Evolutionary conservation across 177 flowering plant genomes (phyloP).

Genomic region (Vitis hybrid): DNA sequence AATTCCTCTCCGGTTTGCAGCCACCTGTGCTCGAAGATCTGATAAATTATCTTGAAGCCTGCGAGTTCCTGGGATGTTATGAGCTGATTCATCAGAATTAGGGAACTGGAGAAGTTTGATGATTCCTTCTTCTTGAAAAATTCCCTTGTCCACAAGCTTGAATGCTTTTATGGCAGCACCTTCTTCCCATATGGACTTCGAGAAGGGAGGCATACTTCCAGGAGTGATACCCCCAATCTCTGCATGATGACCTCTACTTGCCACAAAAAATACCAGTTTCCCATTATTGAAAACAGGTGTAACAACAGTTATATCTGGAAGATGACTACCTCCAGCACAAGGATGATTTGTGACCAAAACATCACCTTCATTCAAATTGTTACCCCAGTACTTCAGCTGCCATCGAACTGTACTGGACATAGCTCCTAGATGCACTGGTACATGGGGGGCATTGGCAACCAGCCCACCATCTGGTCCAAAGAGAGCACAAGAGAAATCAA

Average conservation of each 20-base stretch:
- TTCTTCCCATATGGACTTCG: conserved; percentile 93
- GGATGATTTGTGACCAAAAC: conserved; percentile 97
- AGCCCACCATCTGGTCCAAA: conserved; percentile 96
- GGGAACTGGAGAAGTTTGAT: conserved; percentile 71
- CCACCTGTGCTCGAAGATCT: conserved; percentile 96
- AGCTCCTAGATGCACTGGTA: conserved; percentile 97
- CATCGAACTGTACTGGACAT: conserved; percentile 97
- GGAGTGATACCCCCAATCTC: conserved; percentile 98
- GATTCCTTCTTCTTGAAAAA: conserved; percentile 94
- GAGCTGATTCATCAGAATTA: conserved; percentile 43
- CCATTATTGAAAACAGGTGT: conserved; percentile 89
- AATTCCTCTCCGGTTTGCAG: conserved; percentile 98
- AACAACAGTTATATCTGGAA: conserved; percentile 94
- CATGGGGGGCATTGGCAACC: conserved; percentile 99
- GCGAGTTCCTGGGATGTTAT: conserved; percentile 84
- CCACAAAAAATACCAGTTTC: conserved; percentile 86
- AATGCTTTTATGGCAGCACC: conserved; percentile 98
- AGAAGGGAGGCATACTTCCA: conserved; percentile 99
- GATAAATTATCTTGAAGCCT: conserved; percentile 93
- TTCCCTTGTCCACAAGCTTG: conserved; percentile 90
- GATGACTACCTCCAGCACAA: conserved; percentile 93
- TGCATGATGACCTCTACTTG: conserved; percentile 99
- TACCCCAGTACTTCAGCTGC: conserved; percentile 87
- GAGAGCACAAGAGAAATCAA: conserved; percentile 97
- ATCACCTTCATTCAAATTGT: conserved; percentile 84